Evolutionary conservation across 1,284 basidiomycete genomes (phyloP).

Genomic region (Xerocomus minutiporus): DNA sequence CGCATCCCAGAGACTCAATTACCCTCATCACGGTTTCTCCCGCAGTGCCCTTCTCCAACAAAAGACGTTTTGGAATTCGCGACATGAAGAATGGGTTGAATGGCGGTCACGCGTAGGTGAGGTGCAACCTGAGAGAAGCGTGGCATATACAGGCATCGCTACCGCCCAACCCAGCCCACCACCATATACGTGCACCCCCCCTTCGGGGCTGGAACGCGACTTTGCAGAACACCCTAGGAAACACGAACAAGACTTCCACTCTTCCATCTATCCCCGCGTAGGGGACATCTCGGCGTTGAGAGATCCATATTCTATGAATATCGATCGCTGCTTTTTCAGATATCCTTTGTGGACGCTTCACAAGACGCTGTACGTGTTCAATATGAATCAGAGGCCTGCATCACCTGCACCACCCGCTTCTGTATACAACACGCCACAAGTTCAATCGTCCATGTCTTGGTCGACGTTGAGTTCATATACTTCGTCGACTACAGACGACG

Average conservation of each 20-base stretch:
- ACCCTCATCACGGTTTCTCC: slow-evolving; percentile 53
- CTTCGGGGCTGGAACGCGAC: slow-evolving; percentile 30
- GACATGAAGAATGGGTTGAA: slow-evolving; percentile 48
- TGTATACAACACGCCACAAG: background rate
- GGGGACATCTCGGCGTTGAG: slow-evolving; percentile 56
- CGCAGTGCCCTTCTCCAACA: slow-evolving; percentile 50
- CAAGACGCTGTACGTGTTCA: slow-evolving; percentile 58
- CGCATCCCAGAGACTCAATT: slow-evolving; percentile 19
- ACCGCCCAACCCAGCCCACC: slow-evolving; percentile 7
- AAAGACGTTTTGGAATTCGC: slow-evolving; percentile 56
- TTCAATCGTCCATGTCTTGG: slow-evolving; percentile 18
- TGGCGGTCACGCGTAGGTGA: slow-evolving; percentile 28
- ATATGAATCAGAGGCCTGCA: slow-evolving; percentile 39
- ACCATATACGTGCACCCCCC: slow-evolving; percentile 18
- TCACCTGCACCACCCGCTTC: background rate
- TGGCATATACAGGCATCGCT: slow-evolving; percentile 22
- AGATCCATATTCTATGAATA: slow-evolving; percentile 49
- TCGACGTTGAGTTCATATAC: slow-evolving; percentile 24
- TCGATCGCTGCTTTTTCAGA: slow-evolving; percentile 55
- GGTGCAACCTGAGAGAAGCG: slow-evolving; percentile 26
- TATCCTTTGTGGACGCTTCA: slow-evolving; percentile 61
- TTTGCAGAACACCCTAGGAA: slow-evolving; percentile 13
- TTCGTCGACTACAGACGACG: slow-evolving; percentile 18
- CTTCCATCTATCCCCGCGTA: slow-evolving; percentile 56
- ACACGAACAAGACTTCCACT: slow-evolving; percentile 21